These are phyloP conservation scores for Trichophyton equinum DNA, from an alignment of 2,329 filamentous ascomycete genomes.

Conservation along the genomic window DNA sequence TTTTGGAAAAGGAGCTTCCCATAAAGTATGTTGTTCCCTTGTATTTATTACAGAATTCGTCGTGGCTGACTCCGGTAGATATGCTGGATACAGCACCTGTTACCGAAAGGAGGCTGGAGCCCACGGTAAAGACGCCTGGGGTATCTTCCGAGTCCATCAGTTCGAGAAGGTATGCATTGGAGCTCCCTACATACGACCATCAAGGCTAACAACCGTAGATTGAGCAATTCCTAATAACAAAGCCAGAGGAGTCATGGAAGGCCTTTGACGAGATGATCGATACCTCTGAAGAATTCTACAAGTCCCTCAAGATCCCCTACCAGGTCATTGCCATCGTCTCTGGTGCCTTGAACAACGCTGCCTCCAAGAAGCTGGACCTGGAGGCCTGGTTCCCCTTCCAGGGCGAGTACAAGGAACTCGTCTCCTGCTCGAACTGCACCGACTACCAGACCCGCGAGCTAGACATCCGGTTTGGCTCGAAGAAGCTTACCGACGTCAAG, in stretches of 20 bases:
- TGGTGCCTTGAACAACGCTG: conserved; percentile 83
- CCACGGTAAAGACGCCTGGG: conserved; percentile 90
- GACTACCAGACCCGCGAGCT: conserved; percentile 93
- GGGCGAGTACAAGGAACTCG: conserved; percentile 95
- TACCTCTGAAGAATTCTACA: conserved; percentile 87
- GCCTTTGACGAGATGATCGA: conserved; percentile 87
- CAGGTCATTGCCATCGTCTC: conserved; percentile 89
- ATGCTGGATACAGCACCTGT: conserved; percentile 84
- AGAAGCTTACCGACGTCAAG: conserved; percentile 68
- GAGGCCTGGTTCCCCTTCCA: conserved; percentile 97
- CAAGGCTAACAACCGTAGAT: conserved; percentile 34
- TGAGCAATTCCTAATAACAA: conserved; percentile 67
- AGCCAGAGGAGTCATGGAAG: conserved; percentile 85
- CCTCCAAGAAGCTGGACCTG: conserved; percentile 85
- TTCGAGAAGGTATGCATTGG: conserved; percentile 63
- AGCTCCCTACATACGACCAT: not conserved
- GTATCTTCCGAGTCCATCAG: conserved; percentile 94
- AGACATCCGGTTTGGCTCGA: conserved; percentile 81
- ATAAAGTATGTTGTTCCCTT: conserved; percentile 50
- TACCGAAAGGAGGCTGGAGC: conserved; percentile 92
- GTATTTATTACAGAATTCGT: not conserved
- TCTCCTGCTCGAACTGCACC: conserved; percentile 95
- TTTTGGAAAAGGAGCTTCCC: conserved; percentile 69
- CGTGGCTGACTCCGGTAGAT: conserved; percentile 28
- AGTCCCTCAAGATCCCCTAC: conserved; percentile 79